A percentile compares a stretch with the other conserved stretches of the same genome.
These are phyloP conservation scores for Xylariaceae sp. DNA, from an alignment of 2,329 filamentous ascomycete species.

Conservation along the genomic window DNA sequence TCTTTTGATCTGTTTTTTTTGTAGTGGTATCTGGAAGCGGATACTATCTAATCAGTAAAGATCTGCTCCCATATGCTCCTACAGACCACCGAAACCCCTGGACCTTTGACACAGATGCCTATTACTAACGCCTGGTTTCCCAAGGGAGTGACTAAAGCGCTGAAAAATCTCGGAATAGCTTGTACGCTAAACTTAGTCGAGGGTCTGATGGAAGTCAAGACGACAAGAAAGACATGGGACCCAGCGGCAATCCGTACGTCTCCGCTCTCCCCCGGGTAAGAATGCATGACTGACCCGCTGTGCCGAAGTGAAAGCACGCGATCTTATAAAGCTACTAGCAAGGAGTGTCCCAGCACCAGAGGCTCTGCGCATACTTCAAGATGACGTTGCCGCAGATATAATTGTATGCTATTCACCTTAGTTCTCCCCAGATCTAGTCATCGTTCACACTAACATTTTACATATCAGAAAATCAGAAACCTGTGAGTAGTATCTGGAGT, in stretches of 20 bases:
- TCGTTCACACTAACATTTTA: background rate
- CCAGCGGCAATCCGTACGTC: conserved; percentile 76
- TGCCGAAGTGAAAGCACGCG: conserved; percentile 84
- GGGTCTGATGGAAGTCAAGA: conserved; percentile 52
- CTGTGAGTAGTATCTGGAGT: too few species aligned
- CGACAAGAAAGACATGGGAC: conserved; percentile 54
- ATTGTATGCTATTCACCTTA: conserved; percentile 62
- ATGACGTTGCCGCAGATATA: conserved; percentile 89
- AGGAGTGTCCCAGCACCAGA: conserved; percentile 91
- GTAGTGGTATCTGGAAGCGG: too few species aligned
- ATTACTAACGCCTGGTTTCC: too few species aligned
- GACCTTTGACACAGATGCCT: too few species aligned
- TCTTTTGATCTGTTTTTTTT: too few species aligned
- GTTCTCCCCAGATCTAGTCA: background rate
- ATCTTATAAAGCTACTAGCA: conserved; percentile 90
- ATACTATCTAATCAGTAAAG: too few species aligned
- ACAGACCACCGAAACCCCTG: too few species aligned
- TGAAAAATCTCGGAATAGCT: conserved; percentile 87
- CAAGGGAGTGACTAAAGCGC: conserved; percentile 80
- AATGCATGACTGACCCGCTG: conserved; percentile 2
- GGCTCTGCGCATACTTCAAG: conserved; percentile 92
- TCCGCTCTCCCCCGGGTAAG: background rate
- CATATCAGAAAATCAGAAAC: conserved; percentile 21
- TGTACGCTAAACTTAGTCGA: conserved; percentile 94
- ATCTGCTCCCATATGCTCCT: too few species aligned